Conservation (phyloP, 2,329 filamentous ascomycete genomes). For the Exophiala bonariae region DNA sequence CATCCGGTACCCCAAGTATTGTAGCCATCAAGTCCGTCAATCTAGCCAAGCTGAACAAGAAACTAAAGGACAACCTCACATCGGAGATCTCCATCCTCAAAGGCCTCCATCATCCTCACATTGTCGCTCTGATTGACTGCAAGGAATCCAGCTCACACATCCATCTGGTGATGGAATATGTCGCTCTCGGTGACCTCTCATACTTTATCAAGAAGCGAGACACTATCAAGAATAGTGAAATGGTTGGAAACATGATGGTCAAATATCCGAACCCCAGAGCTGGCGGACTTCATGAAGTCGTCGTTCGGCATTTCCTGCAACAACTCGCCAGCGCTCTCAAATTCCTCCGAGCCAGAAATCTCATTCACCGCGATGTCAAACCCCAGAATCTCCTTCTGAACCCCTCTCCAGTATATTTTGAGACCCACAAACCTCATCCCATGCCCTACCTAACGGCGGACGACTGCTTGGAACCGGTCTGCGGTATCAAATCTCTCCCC, state of each 20-base stretch:
- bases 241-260: conserved; percentile 83
- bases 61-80: conserved; percentile 93
- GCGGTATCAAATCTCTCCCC: conserved; percentile 79
- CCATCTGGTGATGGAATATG: conserved; percentile 98
- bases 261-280: conserved; percentile 84
- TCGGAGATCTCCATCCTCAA: conserved; percentile 95
- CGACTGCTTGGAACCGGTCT: conserved; percentile 76
- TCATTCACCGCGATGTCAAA: conserved; percentile 96
- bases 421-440: conserved; percentile 59
- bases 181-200: conserved; percentile 89
- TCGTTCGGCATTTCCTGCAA: conserved; percentile 93
- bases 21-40: conserved; percentile 98
- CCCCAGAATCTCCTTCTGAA: conserved; percentile 93
- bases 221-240: conserved; percentile 73
- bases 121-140: conserved; percentile 93
- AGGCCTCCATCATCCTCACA: conserved; percentile 90
- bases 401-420: conserved; percentile 72
- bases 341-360: conserved; percentile 80
- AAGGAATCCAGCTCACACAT: conserved; percentile 84
- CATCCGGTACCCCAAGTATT: conserved; percentile 50
- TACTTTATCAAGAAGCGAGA: conserved; percentile 95
- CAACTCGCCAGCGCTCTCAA: conserved; percentile 89
- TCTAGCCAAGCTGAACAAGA: conserved; percentile 84
- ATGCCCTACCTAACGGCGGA: conserved; percentile 77
- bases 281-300: conserved; percentile 92